Conservation (phyloP, 176 grass and related monocot species). For the Alopecurus myosuroides region DNA sequence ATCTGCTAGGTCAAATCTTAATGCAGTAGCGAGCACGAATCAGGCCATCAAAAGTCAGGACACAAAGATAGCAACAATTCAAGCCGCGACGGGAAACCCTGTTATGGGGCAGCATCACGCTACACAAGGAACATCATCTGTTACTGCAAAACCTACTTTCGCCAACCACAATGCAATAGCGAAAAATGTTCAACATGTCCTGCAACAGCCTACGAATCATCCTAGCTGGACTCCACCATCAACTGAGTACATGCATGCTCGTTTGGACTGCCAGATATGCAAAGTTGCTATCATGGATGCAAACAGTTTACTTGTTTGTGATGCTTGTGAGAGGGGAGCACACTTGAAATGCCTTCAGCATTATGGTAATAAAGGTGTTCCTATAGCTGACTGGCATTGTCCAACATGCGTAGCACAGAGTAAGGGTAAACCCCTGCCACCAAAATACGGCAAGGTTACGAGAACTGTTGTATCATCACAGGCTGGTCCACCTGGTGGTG, state of each 20-base stretch:
- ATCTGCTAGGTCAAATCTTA: constrained; percentile 41
- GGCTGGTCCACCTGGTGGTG: constrained; percentile 35
- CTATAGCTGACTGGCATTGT: constrained; percentile 96
- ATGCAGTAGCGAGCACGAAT: constrained; percentile 38
- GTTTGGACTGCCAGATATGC: constrained; percentile 82
- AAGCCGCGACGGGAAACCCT: constrained; percentile 37
- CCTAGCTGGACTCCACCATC: constrained; percentile 87
- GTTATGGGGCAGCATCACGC: constrained; percentile 56
- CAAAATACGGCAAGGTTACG: constrained; percentile 99
- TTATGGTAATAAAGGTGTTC: constrained; percentile 72
- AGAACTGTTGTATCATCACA: constrained; percentile 61
- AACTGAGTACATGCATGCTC: constrained; percentile 78
- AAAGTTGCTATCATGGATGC: constrained; percentile 65
- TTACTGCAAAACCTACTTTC: constrained; percentile 51
- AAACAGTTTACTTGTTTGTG: constrained; percentile 91
- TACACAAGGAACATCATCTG: constrained; percentile 37
- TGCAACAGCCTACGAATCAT: constrained; percentile 47
- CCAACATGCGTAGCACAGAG: constrained; percentile 63
- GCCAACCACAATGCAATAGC: constrained; percentile 69
- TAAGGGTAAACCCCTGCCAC: constrained; percentile 85
- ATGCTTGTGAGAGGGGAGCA: constrained; percentile 92
- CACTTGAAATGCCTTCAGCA: constrained; percentile 93
- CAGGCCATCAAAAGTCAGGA: constrained; percentile 42
- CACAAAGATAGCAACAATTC: constrained; percentile 37
- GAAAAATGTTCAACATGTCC: constrained; percentile 59